phyloP scores from a whole-genome alignment of 257 asterid species.

The Agastache rugosa region DNA sequence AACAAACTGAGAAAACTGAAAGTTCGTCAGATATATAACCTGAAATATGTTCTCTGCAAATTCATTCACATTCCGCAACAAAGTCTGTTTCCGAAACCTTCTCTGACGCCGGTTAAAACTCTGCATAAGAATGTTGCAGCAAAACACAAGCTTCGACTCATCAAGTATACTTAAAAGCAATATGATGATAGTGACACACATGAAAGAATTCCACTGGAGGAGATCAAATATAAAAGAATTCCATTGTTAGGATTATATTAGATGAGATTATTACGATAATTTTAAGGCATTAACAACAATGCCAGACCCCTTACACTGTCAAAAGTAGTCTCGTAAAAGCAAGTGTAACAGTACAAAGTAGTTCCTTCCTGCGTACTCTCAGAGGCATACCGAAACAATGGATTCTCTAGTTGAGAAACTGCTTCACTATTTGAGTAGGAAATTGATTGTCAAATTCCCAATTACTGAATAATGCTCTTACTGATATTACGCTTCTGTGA shows the following conservation, averaged over 20 bases:
- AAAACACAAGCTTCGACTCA: slow-evolving; percentile 23
- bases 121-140: slow-evolving; percentile 46
- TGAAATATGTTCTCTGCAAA: slow-evolving; percentile 77
- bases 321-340: background rate
- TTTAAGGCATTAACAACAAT: background rate
- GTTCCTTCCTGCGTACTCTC: background rate
- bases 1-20: background rate
- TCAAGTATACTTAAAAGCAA: slow-evolving; percentile 3
- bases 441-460: background rate
- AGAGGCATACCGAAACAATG: background rate
- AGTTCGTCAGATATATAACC: slow-evolving; percentile 46
- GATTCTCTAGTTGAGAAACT: slow-evolving; percentile 12
- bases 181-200: background rate
- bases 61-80: slow-evolving; percentile 65
- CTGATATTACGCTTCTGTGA: slow-evolving; percentile 15
- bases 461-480: background rate
- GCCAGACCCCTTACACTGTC: slow-evolving; percentile 6
- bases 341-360: background rate
- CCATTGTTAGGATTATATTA: background rate
- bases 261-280: background rate
- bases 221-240: no score
- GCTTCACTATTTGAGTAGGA: background rate
- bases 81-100: slow-evolving; percentile 60
- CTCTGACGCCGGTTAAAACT: slow-evolving; percentile 50
- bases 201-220: background rate